Percentiles rank a stretch among this genome's conserved stretches.
Evolutionary conservation across 208 protist species (phyloP).

Genomic region (Wallacemonas collosoma): DNA sequence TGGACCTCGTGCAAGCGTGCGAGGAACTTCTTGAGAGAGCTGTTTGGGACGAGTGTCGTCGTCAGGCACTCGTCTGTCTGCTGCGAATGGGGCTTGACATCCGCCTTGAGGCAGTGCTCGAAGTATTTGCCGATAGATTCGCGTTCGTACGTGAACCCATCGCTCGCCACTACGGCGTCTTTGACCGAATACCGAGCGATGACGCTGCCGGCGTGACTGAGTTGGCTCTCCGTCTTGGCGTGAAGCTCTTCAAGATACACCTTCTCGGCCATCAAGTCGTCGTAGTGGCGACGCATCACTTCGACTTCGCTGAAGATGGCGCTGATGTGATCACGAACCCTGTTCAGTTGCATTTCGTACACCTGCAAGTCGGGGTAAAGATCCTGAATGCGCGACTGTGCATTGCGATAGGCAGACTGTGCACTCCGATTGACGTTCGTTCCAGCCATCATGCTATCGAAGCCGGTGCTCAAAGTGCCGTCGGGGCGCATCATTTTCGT

Average conservation of each 20-base stretch:
- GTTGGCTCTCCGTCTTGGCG: conserved; percentile 47
- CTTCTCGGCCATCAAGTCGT: conserved; percentile 59
- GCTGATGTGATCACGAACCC: conserved; percentile 47
- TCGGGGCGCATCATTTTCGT: conserved; percentile 18
- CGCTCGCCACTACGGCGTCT: conserved; percentile 88
- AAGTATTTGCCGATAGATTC: conserved; percentile 81
- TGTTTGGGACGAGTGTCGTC: conserved; percentile 76
- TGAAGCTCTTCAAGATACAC: conserved; percentile 45
- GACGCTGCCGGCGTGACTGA: conserved; percentile 56
- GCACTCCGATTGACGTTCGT: conserved; percentile 31
- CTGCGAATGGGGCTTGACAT: conserved; percentile 66
- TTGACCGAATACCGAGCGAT: conserved; percentile 75
- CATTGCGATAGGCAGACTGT: conserved; percentile 45
- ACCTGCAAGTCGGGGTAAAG: conserved; percentile 45
- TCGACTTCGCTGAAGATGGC: conserved; percentile 43
- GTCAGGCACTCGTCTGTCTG: conserved; percentile 69
- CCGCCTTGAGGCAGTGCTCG: conserved; percentile 46
- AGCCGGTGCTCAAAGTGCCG: conserved; percentile 23
- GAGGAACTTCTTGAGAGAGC: conserved; percentile 77
- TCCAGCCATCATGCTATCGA: conserved; percentile 31
- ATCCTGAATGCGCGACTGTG: conserved; percentile 33
- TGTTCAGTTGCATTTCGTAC: conserved; percentile 48
- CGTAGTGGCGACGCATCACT: conserved; percentile 59
- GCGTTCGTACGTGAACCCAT: conserved; percentile 93
- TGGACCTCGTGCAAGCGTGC: conserved; percentile 56